Base-by-base conservation (phyloP, 257 asterid genomes). In the Fraxinus pennsylvanica region DNA sequence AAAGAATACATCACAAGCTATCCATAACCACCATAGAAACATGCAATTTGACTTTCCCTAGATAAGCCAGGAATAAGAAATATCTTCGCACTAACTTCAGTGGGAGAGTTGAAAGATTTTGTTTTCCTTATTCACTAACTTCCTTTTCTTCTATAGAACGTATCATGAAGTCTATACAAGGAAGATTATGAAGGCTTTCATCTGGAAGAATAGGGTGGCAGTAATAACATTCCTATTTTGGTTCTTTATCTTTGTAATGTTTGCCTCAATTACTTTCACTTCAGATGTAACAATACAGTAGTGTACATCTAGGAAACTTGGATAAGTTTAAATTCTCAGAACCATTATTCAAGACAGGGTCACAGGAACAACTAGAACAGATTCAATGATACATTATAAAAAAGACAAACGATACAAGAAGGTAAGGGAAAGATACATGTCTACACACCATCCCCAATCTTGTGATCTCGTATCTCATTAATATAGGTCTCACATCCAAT, bases 361-460 rank as follows among this genome's bases (percentile, higher is more conserved):
- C 66, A 57, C 25, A 57, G 27, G 66, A 57, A 57, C 66, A 57
- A 57, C 29, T 57, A 57, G 66, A 57, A 57, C 30, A 21, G 10
- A 21, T 57, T 21, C 29, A 57, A 57, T 5, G 10, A 57, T n/a
- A n/a, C 27, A 21, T 57, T 21, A 6, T 45, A 45, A 45, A 45
- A 43, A 14, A 45, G 54, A 45, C 19, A 45, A 14, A 45, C 6
- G 19, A 45, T 45, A 45, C 54, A 45, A 45, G 54, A 35, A 52
- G 27, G 39, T 65, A 69, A 73, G n/a, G 19, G 19, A 17, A 45
- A 45, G 19, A 45, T 71, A 84, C 38, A 39, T 29, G 68, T 3
- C 27, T 76, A 69, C 65, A 74, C 73, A 80, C 71, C 82, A 73
- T 38, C 15, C 30, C 33, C 78, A 65, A 57, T 76, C 76, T 68